Percentiles rank a stretch among this genome's conserved stretches.
These are phyloP conservation scores for Starmerella tilneyi DNA, from an alignment of 805 yeast species.

Conservation along the genomic window DNA sequence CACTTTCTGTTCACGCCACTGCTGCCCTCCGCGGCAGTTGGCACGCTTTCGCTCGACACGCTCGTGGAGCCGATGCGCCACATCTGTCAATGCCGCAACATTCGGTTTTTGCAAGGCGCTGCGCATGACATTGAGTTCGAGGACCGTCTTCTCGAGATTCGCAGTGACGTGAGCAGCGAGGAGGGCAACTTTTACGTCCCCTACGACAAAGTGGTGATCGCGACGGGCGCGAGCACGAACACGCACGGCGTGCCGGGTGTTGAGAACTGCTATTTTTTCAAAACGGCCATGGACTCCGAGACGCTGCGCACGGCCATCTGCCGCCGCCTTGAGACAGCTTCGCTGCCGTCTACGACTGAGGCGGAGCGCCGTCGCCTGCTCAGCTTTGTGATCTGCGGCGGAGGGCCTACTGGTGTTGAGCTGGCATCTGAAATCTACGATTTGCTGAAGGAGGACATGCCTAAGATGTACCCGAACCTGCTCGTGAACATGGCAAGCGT, in stretches of 20 bases:
- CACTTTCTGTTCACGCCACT: slow-evolving; percentile 61
- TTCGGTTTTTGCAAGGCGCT: slow-evolving; percentile 53
- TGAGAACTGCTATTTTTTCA: slow-evolving; percentile 49
- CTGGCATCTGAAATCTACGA: slow-evolving; percentile 64
- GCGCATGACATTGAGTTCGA: slow-evolving; percentile 51
- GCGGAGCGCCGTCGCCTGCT: slow-evolving; percentile 52
- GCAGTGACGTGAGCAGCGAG: slow-evolving; percentile 34
- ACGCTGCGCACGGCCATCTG: slow-evolving; percentile 46
- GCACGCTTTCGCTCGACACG: slow-evolving; percentile 56
- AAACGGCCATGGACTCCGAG: slow-evolving; percentile 58
- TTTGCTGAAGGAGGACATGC: slow-evolving; percentile 53
- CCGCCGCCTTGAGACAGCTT: slow-evolving; percentile 48
- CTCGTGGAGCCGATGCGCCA: slow-evolving; percentile 54
- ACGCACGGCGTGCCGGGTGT: slow-evolving; percentile 66
- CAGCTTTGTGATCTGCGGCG: slow-evolving; percentile 61
- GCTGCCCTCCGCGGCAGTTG: slow-evolving; percentile 61
- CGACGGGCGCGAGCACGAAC: slow-evolving; percentile 58
- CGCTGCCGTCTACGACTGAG: slow-evolving; percentile 54
- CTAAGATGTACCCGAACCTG: slow-evolving; percentile 47
- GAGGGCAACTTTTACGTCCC: slow-evolving; percentile 46
- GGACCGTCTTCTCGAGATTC: slow-evolving; percentile 49
- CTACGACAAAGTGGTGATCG: slow-evolving; percentile 59
- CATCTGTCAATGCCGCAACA: slow-evolving; percentile 43
- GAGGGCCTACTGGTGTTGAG: slow-evolving; percentile 69
- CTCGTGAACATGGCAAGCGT: slow-evolving; percentile 54